Conservation (phyloP, 371 early-diverging fungal species). For the Rhizopus delemar region DNA sequence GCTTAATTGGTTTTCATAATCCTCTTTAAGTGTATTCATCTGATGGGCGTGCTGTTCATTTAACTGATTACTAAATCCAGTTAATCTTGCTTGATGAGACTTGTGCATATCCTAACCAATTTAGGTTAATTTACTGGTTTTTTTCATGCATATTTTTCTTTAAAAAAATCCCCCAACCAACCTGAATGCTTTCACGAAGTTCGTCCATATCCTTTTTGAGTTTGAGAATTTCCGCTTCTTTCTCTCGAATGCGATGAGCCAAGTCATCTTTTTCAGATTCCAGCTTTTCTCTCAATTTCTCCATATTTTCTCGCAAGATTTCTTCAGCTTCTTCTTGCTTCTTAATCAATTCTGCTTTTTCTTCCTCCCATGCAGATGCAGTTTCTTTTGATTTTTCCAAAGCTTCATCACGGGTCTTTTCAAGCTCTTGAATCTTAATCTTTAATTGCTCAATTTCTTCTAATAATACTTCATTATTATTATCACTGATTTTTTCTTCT, state of each 20-base stretch:
- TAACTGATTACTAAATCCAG: slow-evolving; percentile 23
- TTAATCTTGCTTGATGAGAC: slow-evolving; percentile 32
- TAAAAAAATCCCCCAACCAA: background rate
- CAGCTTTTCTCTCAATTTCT: slow-evolving; percentile 29
- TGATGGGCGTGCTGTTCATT: slow-evolving; percentile 27
- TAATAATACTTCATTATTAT: no score
- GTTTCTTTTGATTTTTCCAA: slow-evolving; percentile 18
- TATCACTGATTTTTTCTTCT: background rate
- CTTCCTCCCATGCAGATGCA: slow-evolving; percentile 17
- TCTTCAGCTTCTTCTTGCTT: slow-evolving; percentile 31
- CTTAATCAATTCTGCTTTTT: slow-evolving; percentile 22
- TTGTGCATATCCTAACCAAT: slow-evolving; percentile 27
- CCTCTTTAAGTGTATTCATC: slow-evolving; percentile 17
- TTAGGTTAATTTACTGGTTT: background rate
- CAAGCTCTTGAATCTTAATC: background rate
- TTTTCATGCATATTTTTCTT: background rate
- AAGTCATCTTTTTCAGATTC: slow-evolving; percentile 30
- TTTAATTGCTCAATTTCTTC: background rate
- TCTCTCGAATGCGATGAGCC: slow-evolving; percentile 16
- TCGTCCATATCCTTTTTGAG: slow-evolving; percentile 32
- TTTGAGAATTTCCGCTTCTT: slow-evolving; percentile 22
- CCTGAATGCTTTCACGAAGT: slow-evolving; percentile 30
- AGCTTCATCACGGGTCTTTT: slow-evolving; percentile 16
- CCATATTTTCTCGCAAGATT: slow-evolving; percentile 31
- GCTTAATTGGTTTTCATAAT: slow-evolving; percentile 21